Evolutionary conservation across 495 filamentous ascomycete genomes (phyloP), one percentile per base, ranked within the genome.

Genomic region (Aspergillus indologenus): DNA sequence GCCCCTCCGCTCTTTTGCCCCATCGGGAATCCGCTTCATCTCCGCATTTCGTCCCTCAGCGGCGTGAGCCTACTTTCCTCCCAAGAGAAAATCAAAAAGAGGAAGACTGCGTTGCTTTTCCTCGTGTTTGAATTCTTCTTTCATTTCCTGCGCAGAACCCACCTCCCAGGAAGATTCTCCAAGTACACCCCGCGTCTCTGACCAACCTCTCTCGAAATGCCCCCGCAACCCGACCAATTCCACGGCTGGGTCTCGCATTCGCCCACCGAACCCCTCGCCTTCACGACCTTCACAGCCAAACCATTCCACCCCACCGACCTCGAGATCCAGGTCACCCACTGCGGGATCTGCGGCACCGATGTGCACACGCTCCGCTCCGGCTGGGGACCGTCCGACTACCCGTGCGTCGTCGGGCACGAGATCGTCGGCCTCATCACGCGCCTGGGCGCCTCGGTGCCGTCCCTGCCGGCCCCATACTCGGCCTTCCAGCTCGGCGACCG

Each of bases 311-410:
- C 88, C 63, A 87, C 81, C 59, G 90, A 96, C 71, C 79, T 96
- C 50, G 76, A 79, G 60, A 68, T 79, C 58, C 47, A 63, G 47
- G 56, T 96, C 61, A 81, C 88, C 0, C 90, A 95, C 75, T 94
- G 90, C 70, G 90, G 91, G 52, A 85, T 96, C 64, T 95, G 91
- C 72, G 90, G 89, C 29, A 81, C 80, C 50, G 90, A 96, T 65
- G 54, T 92, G 5, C 90, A 95, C 73, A 88, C 85, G 19, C 75
- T 96, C 6, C 78, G 84, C 45, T 87, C 83, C 34, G 90, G 90
- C 61, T 94, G 90, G 87, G 82, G 79, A 0, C 80, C 80, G 51
- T 83, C 87, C 7, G 68, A 80, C 40, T 92, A 92, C 70, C 89
- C 90, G 26, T 85, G 81, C 70, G 83, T 85, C 59, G 88, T 90